Base-by-base conservation (phyloP, 2,329 filamentous ascomycete species). In the Calonectria pteridis region DNA sequence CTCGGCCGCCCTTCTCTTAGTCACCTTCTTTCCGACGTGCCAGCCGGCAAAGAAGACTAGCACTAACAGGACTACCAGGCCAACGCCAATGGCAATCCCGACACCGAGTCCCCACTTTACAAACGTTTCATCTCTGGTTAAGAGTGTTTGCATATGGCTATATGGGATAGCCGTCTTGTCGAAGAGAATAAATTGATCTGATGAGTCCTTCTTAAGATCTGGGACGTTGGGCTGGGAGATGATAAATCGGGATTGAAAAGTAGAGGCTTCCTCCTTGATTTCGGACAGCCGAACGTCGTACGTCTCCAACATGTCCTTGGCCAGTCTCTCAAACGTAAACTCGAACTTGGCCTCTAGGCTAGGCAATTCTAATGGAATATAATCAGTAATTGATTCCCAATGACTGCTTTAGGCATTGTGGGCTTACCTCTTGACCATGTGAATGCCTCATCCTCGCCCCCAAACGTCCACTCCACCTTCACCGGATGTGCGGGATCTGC, bases 121-220 rank as follows among this genome's bases (percentile, higher is more conserved):
- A 35, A 62, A 29, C 26, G 35, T 71, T 31, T 70, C 73, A 0
- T 68, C 23, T 62, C 33, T 33, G 18, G 55, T 67, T 5, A 63
- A 59, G 14, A 63, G 53, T 2, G 51, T 33, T 58, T 58, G 51
- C 72, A 69, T 23, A 66, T 71, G 33, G 68, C 58, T 65, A 16
- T 77, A 70, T 31, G 64, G 63, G 13, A 72, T 13, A 20, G 72
- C 53, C 16, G 62, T 66, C 18, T 62, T 58, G 51, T 76, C 73
- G 64, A 79, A 69, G 28, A 74, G 51, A 67, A 70, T 69, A 7
- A 79, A 77, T 40, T 73, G 67, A 28, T 73, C 69, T n/a, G 75
- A 77, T 28, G 67, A 64, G 65, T 73, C 77, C 58, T 63, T 66
- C 6, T 65, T 70, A 29, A 43, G 58, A 1, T 67, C 69, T 26